A percentile compares a stretch with the other conserved stretches of the same genome.
Conservation (phyloP, 176 grass and related monocot genomes). For the Lolium rigidum region DNA sequence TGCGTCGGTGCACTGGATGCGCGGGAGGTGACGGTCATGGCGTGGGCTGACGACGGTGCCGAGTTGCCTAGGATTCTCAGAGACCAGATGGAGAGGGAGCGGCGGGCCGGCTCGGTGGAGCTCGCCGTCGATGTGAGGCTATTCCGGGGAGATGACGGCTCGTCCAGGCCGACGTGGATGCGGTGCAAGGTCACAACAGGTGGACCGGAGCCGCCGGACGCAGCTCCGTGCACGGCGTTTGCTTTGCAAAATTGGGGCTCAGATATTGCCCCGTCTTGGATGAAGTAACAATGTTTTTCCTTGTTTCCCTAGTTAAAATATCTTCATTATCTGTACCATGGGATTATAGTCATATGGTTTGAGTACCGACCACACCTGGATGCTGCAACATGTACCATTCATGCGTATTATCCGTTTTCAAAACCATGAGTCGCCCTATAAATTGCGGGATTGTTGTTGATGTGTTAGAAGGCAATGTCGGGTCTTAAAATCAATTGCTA, state of each 20-base stretch:
- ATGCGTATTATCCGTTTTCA: too few relatives aligned
- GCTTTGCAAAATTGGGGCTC: conserved; percentile 34
- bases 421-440: too few relatives aligned
- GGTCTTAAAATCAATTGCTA: too few relatives aligned
- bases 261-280: conserved; percentile 1
- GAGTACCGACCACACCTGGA: too few relatives aligned
- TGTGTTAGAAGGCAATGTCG: too few relatives aligned
- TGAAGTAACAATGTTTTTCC: neutral
- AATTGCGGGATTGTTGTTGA: too few relatives aligned
- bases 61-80: neutral
- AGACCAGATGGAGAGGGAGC: conserved; percentile 10
- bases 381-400: too few relatives aligned
- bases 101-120: neutral
- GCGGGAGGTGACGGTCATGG: conserved; percentile 32
- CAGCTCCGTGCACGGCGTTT: conserved; percentile 12
- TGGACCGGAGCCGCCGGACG: neutral
- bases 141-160: conserved; percentile 24
- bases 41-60: conserved; percentile 40
- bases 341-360: too few relatives aligned
- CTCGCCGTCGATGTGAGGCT: conserved; percentile 32
- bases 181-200: conserved; percentile 29
- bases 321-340: too few relatives aligned
- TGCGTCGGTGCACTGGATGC: conserved; percentile 22
- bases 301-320: neutral
- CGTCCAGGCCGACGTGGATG: conserved; percentile 36